Conservation (phyloP, 2,329 filamentous ascomycete species). For the Berkeleyomyces rouxiae region DNA sequence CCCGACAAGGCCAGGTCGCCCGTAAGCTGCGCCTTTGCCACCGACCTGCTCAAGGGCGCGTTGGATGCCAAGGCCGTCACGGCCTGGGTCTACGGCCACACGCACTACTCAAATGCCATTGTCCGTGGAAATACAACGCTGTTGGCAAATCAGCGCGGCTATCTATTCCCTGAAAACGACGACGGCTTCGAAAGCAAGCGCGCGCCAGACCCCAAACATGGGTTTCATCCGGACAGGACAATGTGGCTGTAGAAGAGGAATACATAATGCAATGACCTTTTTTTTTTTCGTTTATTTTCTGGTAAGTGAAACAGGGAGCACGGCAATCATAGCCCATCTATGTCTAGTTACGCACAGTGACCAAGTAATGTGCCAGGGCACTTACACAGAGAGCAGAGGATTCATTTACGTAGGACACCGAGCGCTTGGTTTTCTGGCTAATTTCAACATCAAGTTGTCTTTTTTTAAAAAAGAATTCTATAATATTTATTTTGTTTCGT, state of each 20-base stretch:
- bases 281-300: too few relatives aligned
- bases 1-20: conserved; percentile 31
- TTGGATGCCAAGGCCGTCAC: conserved; percentile 17
- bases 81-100: conserved; percentile 33
- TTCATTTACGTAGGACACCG: too few relatives aligned
- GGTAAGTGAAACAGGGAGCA: too few relatives aligned
- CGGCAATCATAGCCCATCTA: too few relatives aligned
- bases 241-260: background rate
- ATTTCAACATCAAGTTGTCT: too few relatives aligned
- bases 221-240: background rate
- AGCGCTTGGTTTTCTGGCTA: too few relatives aligned
- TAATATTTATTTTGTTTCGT: background rate
- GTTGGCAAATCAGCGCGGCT: conserved; percentile 31
- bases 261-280: too few relatives aligned
- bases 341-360: too few relatives aligned
- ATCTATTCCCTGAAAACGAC: conserved; percentile 19
- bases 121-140: conserved; percentile 21
- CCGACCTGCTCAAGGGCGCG: conserved; percentile 24
- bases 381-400: too few relatives aligned
- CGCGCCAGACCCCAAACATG: background rate
- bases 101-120: conserved; percentile 28
- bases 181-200: background rate
- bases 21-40: conserved; percentile 35
- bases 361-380: too few relatives aligned
- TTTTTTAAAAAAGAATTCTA: too few relatives aligned